Evolutionary conservation across 1,139 yeast species (phyloP), one percentile per base, ranked within the genome.

Genomic region (Yamadazyma sp.): DNA sequence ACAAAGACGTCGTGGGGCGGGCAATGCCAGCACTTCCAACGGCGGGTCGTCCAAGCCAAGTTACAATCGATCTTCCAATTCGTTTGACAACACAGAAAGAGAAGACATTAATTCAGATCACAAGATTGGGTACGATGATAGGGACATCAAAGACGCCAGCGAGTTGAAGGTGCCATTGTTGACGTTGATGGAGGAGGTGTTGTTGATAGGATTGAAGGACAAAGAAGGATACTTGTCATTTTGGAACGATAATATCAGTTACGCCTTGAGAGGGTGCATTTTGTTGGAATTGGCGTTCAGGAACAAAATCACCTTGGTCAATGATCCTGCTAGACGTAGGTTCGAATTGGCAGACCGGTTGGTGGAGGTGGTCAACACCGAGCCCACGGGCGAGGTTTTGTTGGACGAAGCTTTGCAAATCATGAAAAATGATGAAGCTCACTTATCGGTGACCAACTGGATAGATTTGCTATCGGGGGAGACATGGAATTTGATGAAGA

Each of bases 221-320:
- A 85, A 86, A 54, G 98, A 92, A 63, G 98, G 98, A 5, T 89
- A 91, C 61, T 73, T 92, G 43, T 88, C 97, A 17, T 92, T 92
- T 64, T 92, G 98, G 98, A 94, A 92, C 61, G 99, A 92, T 63
- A 91, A 88, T 61, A 91, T 92, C 43, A 88, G 97, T 22, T 94
- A 92, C 64, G 96, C 97, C 2, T 75, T 92, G 45, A 81, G 99
- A 54, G 99, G 98, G 10, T 87, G 97, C 59, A 92, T 92, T 47
- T 59, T 92, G 43, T 77, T 92, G 63, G 99, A 92, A 62, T 74
- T 92, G 61, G 96, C 98, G 2, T 79, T 92, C 56, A 79, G 98
- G 53, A 91, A 89, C 42, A 86, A 85, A 57, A 88, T 92, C 56
- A 76, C 92, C 39, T 80, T 94, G 71, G 86, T 89, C 34, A 87